Evolutionary conservation across 257 asterid genomes (phyloP).

Genomic region (Haberlea rhodopensis): DNA sequence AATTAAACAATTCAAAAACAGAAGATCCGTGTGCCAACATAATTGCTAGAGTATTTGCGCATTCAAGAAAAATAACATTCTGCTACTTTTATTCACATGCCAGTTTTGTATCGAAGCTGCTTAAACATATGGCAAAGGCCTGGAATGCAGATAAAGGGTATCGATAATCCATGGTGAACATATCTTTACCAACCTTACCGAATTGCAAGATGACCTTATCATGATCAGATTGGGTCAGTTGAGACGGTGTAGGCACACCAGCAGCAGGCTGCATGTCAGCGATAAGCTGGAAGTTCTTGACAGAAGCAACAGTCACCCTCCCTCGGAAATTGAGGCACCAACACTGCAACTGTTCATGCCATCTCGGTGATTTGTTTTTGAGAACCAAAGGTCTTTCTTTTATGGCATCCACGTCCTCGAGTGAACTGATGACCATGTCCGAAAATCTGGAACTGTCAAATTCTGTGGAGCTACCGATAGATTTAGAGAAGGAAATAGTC

Average conservation of each 20-base stretch:
- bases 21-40: neutral
- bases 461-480: conserved; percentile 52
- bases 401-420: conserved; percentile 33
- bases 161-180: conserved; percentile 89
- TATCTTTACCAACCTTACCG: conserved; percentile 84
- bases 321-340: conserved; percentile 91
- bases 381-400: conserved; percentile 54
- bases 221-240: conserved; percentile 53
- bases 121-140: conserved; percentile 81
- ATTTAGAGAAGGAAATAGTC: conserved; percentile 58
- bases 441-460: conserved; percentile 71
- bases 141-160: conserved; percentile 86
- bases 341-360: conserved; percentile 91
- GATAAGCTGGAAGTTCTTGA: conserved; percentile 85
- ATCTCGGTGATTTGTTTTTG: conserved; percentile 74
- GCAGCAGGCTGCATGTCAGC: conserved; percentile 50
- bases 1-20: neutral
- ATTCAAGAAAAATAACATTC: neutral
- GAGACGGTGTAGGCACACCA: conserved; percentile 47
- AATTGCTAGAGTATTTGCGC: neutral
- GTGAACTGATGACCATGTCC: conserved; percentile 41
- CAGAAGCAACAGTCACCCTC: conserved; percentile 85
- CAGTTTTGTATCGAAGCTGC: conserved; percentile 84
- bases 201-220: conserved; percentile 83
- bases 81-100: conserved; percentile 73